These are phyloP conservation scores for Herpetomonas tarakana DNA, from an alignment of 208 protist species.

Conservation along the genomic window DNA sequence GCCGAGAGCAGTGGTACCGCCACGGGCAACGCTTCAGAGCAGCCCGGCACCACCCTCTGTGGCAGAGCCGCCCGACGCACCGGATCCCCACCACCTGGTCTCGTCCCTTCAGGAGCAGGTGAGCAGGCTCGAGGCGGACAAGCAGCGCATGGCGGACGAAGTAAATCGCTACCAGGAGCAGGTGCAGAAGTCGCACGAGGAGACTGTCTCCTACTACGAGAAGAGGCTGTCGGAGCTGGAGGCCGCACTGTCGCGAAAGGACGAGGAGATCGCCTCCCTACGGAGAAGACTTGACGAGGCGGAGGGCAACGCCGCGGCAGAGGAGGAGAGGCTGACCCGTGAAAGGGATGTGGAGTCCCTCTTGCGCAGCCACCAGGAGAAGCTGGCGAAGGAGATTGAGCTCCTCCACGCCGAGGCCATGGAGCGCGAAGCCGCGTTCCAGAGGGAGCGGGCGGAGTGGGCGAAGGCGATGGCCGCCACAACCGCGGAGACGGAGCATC, in stretches of 20 bases:
- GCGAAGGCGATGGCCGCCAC: constrained; percentile 7
- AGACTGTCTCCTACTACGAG: constrained; percentile 50
- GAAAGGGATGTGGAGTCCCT: constrained; percentile 5
- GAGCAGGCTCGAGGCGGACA: constrained; percentile 20
- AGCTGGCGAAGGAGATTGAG: too few species aligned
- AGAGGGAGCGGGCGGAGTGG: constrained; percentile 4
- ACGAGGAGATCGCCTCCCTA: constrained; percentile 3
- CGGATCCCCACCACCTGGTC: constrained; percentile 2
- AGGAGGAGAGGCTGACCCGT: background rate
- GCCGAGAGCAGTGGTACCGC: too few species aligned
- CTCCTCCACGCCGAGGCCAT: background rate
- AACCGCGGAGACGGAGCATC: background rate
- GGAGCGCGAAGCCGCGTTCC: background rate
- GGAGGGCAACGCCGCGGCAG: background rate
- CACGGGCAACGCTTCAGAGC: too few species aligned
- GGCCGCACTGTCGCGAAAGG: background rate
- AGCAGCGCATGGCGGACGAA: constrained; percentile 20
- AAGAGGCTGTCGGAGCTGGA: constrained; percentile 10
- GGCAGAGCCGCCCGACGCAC: too few species aligned
- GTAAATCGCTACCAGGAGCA: constrained; percentile 37
- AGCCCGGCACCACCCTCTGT: too few species aligned
- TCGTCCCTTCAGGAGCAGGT: constrained; percentile 16
- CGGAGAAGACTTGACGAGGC: background rate
- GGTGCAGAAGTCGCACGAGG: constrained; percentile 25
- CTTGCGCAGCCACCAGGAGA: too few species aligned